Evolutionary conservation across 768 basidiomycete genomes (phyloP).

Genomic region (Suillus subaureus): DNA sequence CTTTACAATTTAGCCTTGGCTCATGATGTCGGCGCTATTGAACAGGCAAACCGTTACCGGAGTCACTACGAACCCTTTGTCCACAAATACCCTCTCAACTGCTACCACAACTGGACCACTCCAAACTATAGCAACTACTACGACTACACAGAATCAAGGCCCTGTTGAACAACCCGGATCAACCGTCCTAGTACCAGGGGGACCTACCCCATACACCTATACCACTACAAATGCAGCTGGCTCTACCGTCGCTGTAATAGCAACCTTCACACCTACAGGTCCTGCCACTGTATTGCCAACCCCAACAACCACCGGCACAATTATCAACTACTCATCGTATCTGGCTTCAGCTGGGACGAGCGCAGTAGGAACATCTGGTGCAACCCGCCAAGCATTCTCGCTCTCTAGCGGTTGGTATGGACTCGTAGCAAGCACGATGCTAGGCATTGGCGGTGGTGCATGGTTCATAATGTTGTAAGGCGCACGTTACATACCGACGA

Average conservation of each 20-base stretch:
- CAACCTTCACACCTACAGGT: conserved; percentile 35
- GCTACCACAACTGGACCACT: conserved; percentile 9
- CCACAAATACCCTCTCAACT: conserved; percentile 18
- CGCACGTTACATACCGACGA: neutral
- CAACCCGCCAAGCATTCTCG: conserved; percentile 21
- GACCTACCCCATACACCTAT: conserved; percentile 51
- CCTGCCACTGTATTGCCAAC: conserved; percentile 30
- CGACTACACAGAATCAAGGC: conserved; percentile 37
- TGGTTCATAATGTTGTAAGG: conserved; percentile 33
- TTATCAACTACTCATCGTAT: conserved; percentile 34
- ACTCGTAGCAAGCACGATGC: conserved; percentile 24
- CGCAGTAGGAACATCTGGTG: conserved; percentile 29
- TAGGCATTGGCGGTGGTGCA: conserved; percentile 31
- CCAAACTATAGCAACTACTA: conserved; percentile 20
- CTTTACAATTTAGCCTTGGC: neutral
- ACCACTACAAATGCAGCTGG: conserved; percentile 45
- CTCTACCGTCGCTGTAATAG: conserved; percentile 22
- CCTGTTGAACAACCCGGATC: conserved; percentile 60
- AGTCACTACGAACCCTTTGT: conserved; percentile 16
- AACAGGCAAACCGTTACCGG: conserved; percentile 19
- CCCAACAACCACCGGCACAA: conserved; percentile 27
- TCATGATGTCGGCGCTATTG: conserved; percentile 8
- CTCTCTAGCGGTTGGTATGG: conserved; percentile 30
- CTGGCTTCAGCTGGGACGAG: conserved; percentile 32
- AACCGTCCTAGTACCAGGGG: conserved; percentile 41